Conservation (phyloP, 805 yeast genomes). For the Lipomyces anomalus region DNA sequence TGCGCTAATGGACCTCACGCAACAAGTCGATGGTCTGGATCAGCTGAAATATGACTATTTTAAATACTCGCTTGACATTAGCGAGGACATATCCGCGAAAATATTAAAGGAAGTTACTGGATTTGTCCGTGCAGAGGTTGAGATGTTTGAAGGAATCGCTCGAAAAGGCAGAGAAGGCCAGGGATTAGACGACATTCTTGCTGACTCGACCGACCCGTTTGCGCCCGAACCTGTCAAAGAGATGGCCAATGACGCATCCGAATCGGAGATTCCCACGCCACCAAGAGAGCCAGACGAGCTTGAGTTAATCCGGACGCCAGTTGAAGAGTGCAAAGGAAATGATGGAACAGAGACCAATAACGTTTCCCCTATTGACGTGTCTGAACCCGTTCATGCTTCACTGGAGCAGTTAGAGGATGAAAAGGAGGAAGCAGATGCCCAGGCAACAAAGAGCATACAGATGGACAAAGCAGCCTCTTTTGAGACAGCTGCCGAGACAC, state of each 20-base stretch:
- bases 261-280: not conserved
- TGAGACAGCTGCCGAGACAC: not conserved
- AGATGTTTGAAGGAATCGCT: slow-evolving; percentile 73
- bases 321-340: no score
- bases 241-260: not conserved
- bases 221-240: slow-evolving; percentile 25
- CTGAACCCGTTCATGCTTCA: no score
- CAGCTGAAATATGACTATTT: slow-evolving; percentile 68
- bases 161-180: slow-evolving; percentile 84
- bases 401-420: no score
- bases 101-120: slow-evolving; percentile 55
- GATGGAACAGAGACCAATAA: no score
- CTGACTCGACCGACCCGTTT: slow-evolving; percentile 63
- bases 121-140: slow-evolving; percentile 71
- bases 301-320: not conserved
- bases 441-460: no score
- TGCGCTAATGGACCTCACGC: slow-evolving; percentile 60
- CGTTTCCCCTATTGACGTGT: no score
- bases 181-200: slow-evolving; percentile 65
- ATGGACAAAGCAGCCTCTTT: not conserved
- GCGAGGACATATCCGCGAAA: slow-evolving; percentile 54
- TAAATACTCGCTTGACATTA: slow-evolving; percentile 53
- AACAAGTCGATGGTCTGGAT: slow-evolving; percentile 75
- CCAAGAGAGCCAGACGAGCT: not conserved
- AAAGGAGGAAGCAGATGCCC: no score